A percentile compares a stretch with the other conserved stretches of the same genome.
Conservation (phyloP, 1,284 basidiomycete species). For the Leucoagaricus sp. region DNA sequence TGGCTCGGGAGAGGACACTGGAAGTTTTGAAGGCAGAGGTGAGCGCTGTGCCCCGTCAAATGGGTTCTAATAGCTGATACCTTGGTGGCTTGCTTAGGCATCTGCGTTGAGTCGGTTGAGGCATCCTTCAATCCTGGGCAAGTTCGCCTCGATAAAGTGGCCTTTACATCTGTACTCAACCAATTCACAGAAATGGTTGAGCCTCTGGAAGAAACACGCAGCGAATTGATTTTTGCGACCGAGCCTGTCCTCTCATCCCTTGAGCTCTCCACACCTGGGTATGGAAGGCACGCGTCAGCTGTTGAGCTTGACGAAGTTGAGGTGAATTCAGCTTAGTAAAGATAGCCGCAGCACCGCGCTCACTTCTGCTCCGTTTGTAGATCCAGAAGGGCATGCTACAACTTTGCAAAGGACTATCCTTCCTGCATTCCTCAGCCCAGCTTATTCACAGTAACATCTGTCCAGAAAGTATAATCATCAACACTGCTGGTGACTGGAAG, state of each 20-base stretch:
- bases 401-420: conserved; percentile 89
- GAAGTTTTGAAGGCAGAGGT: conserved; percentile 91
- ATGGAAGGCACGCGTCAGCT: conserved; percentile 51
- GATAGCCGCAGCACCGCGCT: not conserved
- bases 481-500: conserved; percentile 97
- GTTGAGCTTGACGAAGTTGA: conserved; percentile 92
- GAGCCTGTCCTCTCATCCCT: conserved; percentile 85
- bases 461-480: conserved; percentile 85
- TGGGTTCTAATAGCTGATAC: not conserved
- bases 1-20: conserved; percentile 70
- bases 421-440: conserved; percentile 90
- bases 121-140: conserved; percentile 92
- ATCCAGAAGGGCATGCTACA: conserved; percentile 97
- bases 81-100: conserved; percentile 54
- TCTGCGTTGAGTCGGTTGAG: conserved; percentile 83
- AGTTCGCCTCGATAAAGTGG: conserved; percentile 20
- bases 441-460: conserved; percentile 92
- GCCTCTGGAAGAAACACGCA: conserved; percentile 93
- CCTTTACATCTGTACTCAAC: too few relatives aligned
- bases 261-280: conserved; percentile 70
- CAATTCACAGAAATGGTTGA: conserved; percentile 84
- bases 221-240: conserved; percentile 90
- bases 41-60: conserved; percentile 26
- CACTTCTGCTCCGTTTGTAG: conserved; percentile 38
- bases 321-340: conserved; percentile 41